phyloP scores from a whole-genome alignment of 441 rosid species.

The Isatis lusitanica region DNA sequence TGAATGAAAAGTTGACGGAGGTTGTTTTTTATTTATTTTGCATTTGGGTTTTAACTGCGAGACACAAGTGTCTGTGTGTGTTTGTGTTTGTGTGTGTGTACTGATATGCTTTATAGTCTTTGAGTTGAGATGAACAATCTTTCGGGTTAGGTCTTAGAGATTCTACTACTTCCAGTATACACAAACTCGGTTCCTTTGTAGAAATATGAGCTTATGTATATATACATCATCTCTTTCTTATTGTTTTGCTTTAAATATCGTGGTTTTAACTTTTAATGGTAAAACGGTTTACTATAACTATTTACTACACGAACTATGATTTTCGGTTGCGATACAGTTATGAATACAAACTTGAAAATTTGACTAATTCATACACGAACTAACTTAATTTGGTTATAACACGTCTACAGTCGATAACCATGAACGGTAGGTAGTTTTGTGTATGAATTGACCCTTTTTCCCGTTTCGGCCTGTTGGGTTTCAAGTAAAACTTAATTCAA shows the following conservation, averaged over 20 bases:
- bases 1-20: slow-evolving; percentile 24
- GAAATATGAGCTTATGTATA: slow-evolving; percentile 16
- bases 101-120: slow-evolving; percentile 22
- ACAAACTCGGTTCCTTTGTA: slow-evolving; percentile 15
- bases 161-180: not conserved
- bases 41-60: slow-evolving; percentile 13
- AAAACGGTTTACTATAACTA: not conserved
- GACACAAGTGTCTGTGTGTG: not conserved
- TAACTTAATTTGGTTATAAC: too few species aligned
- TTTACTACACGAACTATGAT: not conserved
- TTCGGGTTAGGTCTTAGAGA: slow-evolving; percentile 27
- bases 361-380: too few species aligned
- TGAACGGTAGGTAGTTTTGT: too few species aligned
- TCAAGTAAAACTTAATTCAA: not conserved
- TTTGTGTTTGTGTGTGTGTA: slow-evolving; percentile 1
- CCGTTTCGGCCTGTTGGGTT: not conserved
- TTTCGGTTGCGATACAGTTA: not conserved
- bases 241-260: not conserved
- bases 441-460: too few species aligned
- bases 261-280: not conserved
- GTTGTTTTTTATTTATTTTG: slow-evolving; percentile 1
- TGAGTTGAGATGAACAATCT: slow-evolving; percentile 33
- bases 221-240: not conserved
- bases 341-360: too few species aligned
- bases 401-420: too few species aligned